These are phyloP conservation scores for Mycena galericulata DNA, from an alignment of 768 basidiomycete genomes.

Conservation along the genomic window DNA sequence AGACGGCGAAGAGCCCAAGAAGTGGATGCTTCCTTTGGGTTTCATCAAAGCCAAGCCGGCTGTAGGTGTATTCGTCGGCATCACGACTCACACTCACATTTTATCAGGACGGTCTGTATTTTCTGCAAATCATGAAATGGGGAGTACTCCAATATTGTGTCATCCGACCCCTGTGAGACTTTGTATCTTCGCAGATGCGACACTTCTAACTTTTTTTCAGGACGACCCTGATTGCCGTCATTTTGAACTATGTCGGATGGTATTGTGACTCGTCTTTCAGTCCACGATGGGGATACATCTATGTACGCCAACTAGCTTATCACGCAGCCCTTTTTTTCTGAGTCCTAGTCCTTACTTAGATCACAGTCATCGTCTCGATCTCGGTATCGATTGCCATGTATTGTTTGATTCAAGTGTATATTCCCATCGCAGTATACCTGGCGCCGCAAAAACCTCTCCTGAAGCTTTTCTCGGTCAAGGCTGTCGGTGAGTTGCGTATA, in stretches of 20 bases:
- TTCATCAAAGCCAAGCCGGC: conserved; percentile 72
- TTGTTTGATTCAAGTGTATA: conserved; percentile 78
- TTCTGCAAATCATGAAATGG: conserved; percentile 83
- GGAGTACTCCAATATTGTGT: conserved; percentile 81
- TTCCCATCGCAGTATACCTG: conserved; percentile 66
- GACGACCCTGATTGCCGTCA: conserved; percentile 71
- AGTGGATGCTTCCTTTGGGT: conserved; percentile 80
- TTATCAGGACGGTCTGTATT: conserved; percentile 56
- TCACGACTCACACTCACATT: conserved; percentile 4
- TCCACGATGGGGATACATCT: conserved; percentile 76
- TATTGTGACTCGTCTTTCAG: conserved; percentile 83
- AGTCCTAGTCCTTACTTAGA: conserved; percentile 49
- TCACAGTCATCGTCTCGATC: conserved; percentile 69
- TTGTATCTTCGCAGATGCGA: background rate
- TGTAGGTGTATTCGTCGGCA: conserved; percentile 47
- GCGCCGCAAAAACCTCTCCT: conserved; percentile 70
- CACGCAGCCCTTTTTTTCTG: background rate
- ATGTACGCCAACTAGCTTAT: conserved; percentile 53
- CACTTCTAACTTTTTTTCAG: conserved; percentile 39
- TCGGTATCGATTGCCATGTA: conserved; percentile 86
- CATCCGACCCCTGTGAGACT: conserved; percentile 65
- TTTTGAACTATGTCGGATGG: conserved; percentile 71
- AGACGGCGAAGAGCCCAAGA: conserved; percentile 58
- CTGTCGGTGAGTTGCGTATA: conserved; percentile 62
- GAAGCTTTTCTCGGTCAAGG: conserved; percentile 79